Base-by-base conservation (phyloP, 305 asterid species). In the Andrographis paniculata region DNA sequence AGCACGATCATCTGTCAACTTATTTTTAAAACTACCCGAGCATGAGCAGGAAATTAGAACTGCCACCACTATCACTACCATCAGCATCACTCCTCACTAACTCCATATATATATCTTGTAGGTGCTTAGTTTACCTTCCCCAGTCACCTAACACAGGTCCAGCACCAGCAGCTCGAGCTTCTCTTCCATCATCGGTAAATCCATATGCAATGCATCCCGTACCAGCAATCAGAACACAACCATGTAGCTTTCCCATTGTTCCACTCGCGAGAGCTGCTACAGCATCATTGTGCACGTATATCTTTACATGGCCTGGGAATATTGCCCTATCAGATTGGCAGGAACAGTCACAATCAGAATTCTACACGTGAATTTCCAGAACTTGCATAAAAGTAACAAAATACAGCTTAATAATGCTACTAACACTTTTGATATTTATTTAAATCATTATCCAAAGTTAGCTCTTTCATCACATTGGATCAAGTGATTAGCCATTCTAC, bases 181-280 rank as follows among this genome's bases (percentile, higher is more conserved):
- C 84, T 57, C 72, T 77, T 48, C 93, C 95, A 56, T 82, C 95
- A 59, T 89, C 93, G 28, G 93, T 74, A 76, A 72, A 76, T 52
- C 98, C 98, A 71, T 78, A 89, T 55, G 94, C 75, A 74, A 85
- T 89, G 67, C 93, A 76, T 36, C 98, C 98, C 12, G 98, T 89
- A 49, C 98, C 94, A 3, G 95, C 87, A 63, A 89, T 85, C 37
- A 89, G 73, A 55, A 89, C 98, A 65, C 95, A 85, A 14, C 95
- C 98, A 68, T 76, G 80, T 46, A 82, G 94, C 63, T 80, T 78
- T 54, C 95, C 98, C 86, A 74, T 69, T n/a, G 98, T 89, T 63
- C 98, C 98, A 49, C 98, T 89, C 44, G 98, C 93, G 74, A 89
- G 93, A 65, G 97, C 97, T 47, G 89, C 94, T 49, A 89, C 87